Conservation (phyloP, 1,284 basidiomycete species). For the Ceratobasidium sp. region DNA sequence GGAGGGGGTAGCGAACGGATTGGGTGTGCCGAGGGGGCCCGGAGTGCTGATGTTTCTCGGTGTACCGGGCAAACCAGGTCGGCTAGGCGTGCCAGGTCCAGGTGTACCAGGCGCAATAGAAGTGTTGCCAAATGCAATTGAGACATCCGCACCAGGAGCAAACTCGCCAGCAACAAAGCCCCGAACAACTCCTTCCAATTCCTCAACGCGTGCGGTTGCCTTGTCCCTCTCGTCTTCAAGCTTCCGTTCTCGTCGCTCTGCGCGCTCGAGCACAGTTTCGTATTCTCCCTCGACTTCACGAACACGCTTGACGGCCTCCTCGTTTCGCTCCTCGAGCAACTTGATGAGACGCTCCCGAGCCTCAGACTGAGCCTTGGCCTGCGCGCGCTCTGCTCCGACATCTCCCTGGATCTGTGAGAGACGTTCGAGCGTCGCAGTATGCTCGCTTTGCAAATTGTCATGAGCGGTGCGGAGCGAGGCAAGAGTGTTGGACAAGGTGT, state of each 20-base stretch:
- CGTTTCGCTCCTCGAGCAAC: conserved; percentile 84
- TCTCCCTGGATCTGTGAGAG: conserved; percentile 74
- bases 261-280: conserved; percentile 71
- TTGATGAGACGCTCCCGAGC: conserved; percentile 73
- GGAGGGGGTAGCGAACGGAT: conserved; percentile 47
- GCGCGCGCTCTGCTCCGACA: conserved; percentile 79
- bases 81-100: conserved; percentile 44
- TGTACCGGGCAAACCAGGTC: conserved; percentile 39
- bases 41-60: conserved; percentile 15
- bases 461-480: conserved; percentile 68
- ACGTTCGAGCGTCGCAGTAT: conserved; percentile 68
- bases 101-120: conserved; percentile 5
- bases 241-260: conserved; percentile 68
- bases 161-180: conserved; percentile 34
- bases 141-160: conserved; percentile 26
- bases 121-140: conserved; percentile 22
- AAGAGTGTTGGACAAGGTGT: conserved; percentile 67
- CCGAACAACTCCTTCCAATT: conserved; percentile 45
- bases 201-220: conserved; percentile 49
- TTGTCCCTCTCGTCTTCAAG: conserved; percentile 71
- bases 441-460: conserved; percentile 71
- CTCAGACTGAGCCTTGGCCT: conserved; percentile 75
- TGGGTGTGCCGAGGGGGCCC: conserved; percentile 9
- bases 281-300: conserved; percentile 80
- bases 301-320: conserved; percentile 77